Base-by-base conservation (phyloP, 2,329 filamentous ascomycete species). In the Didymella pinodella region DNA sequence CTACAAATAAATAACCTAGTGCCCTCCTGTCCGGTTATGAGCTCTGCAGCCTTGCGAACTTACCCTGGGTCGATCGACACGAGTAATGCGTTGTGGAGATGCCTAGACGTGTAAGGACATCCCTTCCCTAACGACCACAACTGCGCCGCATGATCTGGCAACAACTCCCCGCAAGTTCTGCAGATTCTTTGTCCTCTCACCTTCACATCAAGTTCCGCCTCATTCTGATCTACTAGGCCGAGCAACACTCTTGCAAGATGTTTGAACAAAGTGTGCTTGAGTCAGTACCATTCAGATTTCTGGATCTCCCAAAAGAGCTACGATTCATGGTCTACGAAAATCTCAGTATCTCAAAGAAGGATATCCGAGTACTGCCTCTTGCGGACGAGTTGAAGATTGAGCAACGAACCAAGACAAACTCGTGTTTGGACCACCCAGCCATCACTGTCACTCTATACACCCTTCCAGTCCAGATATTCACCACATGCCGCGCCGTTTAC, bases 291-390 rank as follows among this genome's bases (percentile, higher is more conserved):
- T 61, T 61, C 14, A 49, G 38, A 4, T 61, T 61, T 3, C 46
- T 61, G 14, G 59, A 58, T 16, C 54, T 61, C 12, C 59, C 59
- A 12, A 61, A 61, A 11, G 59, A 61, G 36, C 18, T 61, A 31
- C 59, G 59, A n/a, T 50, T 51, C 16, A 61, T 61, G 22, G 28
- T 61, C 14, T 61, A 61, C 46, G 59, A 58, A 14, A 54, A 44
- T 14, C 49, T 61, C 4, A 25, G 7, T 16, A 53, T 50, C n/a
- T 49, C 45, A 11, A 53, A 29, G 11, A 60, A 46, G 26, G 43
- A 40, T 4, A 7, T 48, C 16, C 48, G 26, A 25, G 18, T 60
- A 2, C 16, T 48, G 10, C 48, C 47, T 16, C 16, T 32, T 4
- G 25, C 26, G 10, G 14, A 45, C 26, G 25, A 46, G 4, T 14